These are phyloP conservation scores for Trichoderma sp. DNA, from an alignment of 2,329 filamentous ascomycete species.

Conservation along the genomic window DNA sequence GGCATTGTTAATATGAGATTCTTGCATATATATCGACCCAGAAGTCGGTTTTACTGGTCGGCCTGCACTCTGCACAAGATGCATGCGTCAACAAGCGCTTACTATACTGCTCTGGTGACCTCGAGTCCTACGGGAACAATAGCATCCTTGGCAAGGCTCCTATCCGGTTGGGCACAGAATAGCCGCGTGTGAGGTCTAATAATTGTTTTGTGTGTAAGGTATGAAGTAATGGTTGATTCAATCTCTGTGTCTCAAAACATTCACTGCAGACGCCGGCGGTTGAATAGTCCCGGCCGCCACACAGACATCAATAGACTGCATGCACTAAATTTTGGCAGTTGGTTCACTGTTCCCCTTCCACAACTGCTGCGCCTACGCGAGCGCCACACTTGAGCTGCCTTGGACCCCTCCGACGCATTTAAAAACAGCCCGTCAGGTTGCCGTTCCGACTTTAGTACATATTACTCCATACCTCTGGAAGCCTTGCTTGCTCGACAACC, in stretches of 20 bases:
- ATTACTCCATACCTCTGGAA: neutral
- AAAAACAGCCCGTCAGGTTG: neutral
- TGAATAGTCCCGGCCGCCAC: neutral
- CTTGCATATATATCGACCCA: too few species aligned
- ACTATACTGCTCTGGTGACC: neutral
- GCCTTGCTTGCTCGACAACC: neutral
- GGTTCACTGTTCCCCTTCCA: neutral
- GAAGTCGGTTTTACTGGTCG: neutral
- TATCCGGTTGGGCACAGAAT: neutral
- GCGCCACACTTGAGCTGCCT: slow-evolving; percentile 10
- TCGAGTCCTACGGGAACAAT: neutral
- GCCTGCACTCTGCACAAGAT: neutral
- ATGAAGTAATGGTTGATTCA: neutral
- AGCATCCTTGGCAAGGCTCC: neutral
- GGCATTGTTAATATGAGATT: too few species aligned
- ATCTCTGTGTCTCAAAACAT: neutral
- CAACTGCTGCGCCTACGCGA: slow-evolving; percentile 4
- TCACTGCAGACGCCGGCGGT: neutral
- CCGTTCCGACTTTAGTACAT: neutral
- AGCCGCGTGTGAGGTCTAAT: neutral
- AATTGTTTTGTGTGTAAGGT: neutral
- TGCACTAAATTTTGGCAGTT: neutral
- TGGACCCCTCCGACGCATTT: slow-evolving; percentile 9
- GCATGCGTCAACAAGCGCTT: slow-evolving; percentile 12
- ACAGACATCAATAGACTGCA: neutral